Conservation (phyloP, 805 yeast genomes). For the Danielia reshetovae region DNA sequence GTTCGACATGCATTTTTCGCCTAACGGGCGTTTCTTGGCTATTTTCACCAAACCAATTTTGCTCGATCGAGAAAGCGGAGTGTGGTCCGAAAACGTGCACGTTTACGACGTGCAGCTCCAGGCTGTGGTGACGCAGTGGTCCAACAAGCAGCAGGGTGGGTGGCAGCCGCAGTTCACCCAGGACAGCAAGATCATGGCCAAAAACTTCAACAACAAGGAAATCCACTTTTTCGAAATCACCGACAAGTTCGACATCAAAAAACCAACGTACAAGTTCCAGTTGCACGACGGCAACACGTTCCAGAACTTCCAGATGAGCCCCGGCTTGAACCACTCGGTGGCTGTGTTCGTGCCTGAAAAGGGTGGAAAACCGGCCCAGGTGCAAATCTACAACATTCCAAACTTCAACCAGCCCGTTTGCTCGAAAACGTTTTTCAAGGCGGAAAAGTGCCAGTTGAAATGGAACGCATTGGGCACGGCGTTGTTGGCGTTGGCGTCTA, state of each 20-base stretch:
- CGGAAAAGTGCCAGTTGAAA: constrained; percentile 84
- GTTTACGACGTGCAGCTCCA: constrained; percentile 55
- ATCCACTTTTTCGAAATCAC: constrained; percentile 63
- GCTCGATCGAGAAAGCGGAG: constrained; percentile 60
- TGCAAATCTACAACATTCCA: constrained; percentile 78
- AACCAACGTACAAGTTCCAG: constrained; percentile 56
- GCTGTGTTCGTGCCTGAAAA: constrained; percentile 89
- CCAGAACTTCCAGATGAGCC: constrained; percentile 65
- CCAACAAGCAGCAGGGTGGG: constrained; percentile 78
- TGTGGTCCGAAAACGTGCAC: constrained; percentile 74
- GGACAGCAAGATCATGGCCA: constrained; percentile 71
- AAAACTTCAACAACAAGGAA: constrained; percentile 52
- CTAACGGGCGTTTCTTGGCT: constrained; percentile 73
- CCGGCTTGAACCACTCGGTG: constrained; percentile 85
- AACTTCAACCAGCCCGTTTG: constrained; percentile 74
- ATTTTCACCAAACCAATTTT: constrained; percentile 88
- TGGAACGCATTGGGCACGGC: constrained; percentile 98
- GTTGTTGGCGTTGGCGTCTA: constrained; percentile 84
- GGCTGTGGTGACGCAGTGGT: constrained; percentile 54
- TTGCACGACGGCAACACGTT: constrained; percentile 46
- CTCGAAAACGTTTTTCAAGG: constrained; percentile 88
- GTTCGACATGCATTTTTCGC: constrained; percentile 84
- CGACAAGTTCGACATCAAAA: constrained; percentile 27
- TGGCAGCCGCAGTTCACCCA: constrained; percentile 91
- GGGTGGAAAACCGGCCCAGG: constrained; percentile 84